These are phyloP conservation scores for Ilyonectria mors-panacis DNA, from an alignment of 2,329 filamentous ascomycete genomes.

Conservation along the genomic window DNA sequence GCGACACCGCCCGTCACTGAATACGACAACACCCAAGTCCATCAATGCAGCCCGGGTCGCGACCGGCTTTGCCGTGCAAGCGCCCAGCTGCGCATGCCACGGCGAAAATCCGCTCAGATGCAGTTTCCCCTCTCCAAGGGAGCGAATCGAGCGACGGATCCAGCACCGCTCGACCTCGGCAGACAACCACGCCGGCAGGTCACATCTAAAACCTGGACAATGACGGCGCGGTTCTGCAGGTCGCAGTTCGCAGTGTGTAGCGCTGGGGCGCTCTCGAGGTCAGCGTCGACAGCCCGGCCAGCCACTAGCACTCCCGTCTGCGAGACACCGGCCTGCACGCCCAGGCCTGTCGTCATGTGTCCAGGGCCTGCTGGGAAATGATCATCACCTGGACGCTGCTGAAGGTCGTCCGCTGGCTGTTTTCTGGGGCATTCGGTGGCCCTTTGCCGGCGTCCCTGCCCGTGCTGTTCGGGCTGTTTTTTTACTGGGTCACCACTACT, in stretches of 20 bases:
- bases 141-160: conserved; percentile 18
- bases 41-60: conserved; percentile 8
- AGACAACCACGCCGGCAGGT: conserved; percentile 28
- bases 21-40: conserved; percentile 8
- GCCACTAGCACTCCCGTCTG: conserved; percentile 41
- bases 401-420: conserved; percentile 6
- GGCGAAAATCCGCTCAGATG: conserved; percentile 16
- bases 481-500: background rate
- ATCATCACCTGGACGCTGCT: conserved; percentile 28
- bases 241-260: conserved; percentile 23
- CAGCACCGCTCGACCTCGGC: background rate
- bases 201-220: conserved; percentile 40
- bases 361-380: conserved; percentile 18
- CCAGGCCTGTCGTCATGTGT: conserved; percentile 44
- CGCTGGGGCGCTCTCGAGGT: background rate
- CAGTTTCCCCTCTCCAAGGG: conserved; percentile 5
- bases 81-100: conserved; percentile 15
- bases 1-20: conserved; percentile 20
- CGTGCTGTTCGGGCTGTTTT: conserved; percentile 8
- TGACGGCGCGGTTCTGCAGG: conserved; percentile 19
- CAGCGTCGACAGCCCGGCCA: conserved; percentile 27
- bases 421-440: background rate
- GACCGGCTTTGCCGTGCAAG: conserved; percentile 20
- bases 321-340: conserved; percentile 44
- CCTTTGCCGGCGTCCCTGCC: background rate